These are phyloP conservation scores for Trametes cubensis DNA, from an alignment of 768 basidiomycete genomes.

Conservation along the genomic window DNA sequence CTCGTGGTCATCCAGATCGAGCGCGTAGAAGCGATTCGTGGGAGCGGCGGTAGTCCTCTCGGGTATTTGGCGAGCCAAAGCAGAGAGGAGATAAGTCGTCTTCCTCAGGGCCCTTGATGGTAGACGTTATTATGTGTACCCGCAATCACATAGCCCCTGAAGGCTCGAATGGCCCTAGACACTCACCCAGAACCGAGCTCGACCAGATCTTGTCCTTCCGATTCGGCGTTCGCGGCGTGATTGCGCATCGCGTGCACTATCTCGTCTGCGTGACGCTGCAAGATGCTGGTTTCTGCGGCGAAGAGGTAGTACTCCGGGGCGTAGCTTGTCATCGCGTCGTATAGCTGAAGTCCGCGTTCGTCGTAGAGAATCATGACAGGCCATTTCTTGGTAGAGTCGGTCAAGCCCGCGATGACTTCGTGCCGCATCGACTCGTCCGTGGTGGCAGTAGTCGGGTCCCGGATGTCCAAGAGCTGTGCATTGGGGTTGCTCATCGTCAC, in stretches of 20 bases:
- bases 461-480: too few relatives aligned
- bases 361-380: constrained; percentile 85
- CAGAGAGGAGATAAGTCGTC: constrained; percentile 81
- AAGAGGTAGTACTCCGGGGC: constrained; percentile 90
- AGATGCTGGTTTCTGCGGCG: constrained; percentile 81
- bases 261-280: constrained; percentile 69
- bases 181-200: constrained; percentile 94
- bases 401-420: constrained; percentile 60
- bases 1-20: constrained; percentile 89
- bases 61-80: constrained; percentile 60
- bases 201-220: constrained; percentile 62
- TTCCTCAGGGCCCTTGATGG: constrained; percentile 74
- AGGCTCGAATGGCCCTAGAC: not conserved
- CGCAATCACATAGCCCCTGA: too few relatives aligned
- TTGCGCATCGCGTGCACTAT: constrained; percentile 75
- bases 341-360: constrained; percentile 80
- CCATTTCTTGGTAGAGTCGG: constrained; percentile 54
- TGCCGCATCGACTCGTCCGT: constrained; percentile 35
- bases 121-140: too few relatives aligned
- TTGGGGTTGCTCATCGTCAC: not conserved
- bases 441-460: not conserved
- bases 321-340: constrained; percentile 80
- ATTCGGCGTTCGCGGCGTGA: constrained; percentile 29
- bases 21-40: constrained; percentile 85
- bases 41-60: constrained; percentile 37